A percentile compares a stretch with the other conserved stretches of the same genome.
Evolutionary conservation across 106 monocot genomes (phyloP).

Genomic region (Iris macrosiphon): DNA sequence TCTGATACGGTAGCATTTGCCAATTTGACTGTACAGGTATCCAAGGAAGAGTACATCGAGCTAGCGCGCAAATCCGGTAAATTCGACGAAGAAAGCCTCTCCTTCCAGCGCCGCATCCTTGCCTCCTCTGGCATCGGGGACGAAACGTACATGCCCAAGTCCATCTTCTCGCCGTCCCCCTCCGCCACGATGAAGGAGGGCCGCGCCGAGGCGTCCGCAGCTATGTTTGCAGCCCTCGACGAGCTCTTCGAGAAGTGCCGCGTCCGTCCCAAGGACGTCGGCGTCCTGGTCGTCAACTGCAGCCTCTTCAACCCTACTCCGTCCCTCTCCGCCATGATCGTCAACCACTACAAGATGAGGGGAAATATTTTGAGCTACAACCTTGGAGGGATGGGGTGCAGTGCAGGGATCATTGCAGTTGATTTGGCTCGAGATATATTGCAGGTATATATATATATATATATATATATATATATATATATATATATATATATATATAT

Average conservation of each 20-base stretch:
- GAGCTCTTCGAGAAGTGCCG: slow-evolving; percentile 29
- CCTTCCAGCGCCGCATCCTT: slow-evolving; percentile 47
- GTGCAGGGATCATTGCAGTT: slow-evolving; percentile 28
- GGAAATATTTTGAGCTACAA: slow-evolving; percentile 33
- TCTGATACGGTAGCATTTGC: no score
- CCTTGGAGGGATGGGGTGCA: slow-evolving; percentile 40
- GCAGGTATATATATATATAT: slow-evolving; percentile 4
- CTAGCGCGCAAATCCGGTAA: slow-evolving; percentile 35
- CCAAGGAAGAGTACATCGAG: slow-evolving; percentile 44
- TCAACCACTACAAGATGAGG: slow-evolving; percentile 68
- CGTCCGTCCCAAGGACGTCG: slow-evolving; percentile 22
- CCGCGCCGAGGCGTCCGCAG: slow-evolving; percentile 13
- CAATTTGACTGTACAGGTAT: slow-evolving; percentile 14
- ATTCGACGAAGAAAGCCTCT: slow-evolving; percentile 46
- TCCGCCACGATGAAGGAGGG: slow-evolving; percentile 22
- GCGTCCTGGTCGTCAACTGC: slow-evolving; percentile 35
- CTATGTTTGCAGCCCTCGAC: slow-evolving; percentile 23
- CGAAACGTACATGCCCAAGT: slow-evolving; percentile 42
- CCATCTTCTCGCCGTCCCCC: slow-evolving; percentile 15
- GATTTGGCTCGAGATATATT: slow-evolving; percentile 24
- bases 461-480: no score
- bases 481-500: no score
- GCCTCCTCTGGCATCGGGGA: slow-evolving; percentile 51
- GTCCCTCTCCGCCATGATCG: slow-evolving; percentile 32
- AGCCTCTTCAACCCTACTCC: slow-evolving; percentile 41